These are phyloP conservation scores for Sarocladiaceae sp. DNA, from an alignment of 2,329 filamentous ascomycete genomes.

Conservation along the genomic window DNA sequence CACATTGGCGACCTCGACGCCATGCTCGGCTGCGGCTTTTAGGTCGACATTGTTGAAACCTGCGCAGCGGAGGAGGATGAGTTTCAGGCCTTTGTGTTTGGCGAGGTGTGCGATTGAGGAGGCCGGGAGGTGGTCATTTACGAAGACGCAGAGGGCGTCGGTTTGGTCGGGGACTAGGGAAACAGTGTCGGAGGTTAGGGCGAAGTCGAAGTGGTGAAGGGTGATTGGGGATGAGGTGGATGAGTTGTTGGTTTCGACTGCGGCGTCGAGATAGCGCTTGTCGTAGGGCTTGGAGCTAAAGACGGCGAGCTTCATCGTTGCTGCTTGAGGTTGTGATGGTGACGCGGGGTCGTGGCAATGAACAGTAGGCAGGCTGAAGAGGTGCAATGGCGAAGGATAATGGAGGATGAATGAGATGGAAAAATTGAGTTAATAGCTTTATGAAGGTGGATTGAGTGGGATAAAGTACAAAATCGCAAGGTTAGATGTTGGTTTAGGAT, in stretches of 20 bases:
- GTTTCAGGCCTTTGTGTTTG: conserved; percentile 42
- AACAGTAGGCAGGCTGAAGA: too few relatives aligned
- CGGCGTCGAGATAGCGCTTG: conserved; percentile 46
- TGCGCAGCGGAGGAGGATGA: conserved; percentile 62
- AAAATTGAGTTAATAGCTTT: neutral
- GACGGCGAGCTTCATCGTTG: conserved; percentile 53
- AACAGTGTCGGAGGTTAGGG: conserved; percentile 52
- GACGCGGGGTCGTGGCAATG: neutral
- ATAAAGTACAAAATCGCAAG: too few relatives aligned
- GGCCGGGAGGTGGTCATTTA: conserved; percentile 56
- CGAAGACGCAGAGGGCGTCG: conserved; percentile 62
- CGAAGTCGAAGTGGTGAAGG: conserved; percentile 54
- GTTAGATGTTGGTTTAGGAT: too few relatives aligned
- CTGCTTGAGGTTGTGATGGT: neutral
- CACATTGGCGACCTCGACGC: conserved; percentile 61
- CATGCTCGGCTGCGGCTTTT: conserved; percentile 44
- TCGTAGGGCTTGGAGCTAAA: conserved; percentile 65
- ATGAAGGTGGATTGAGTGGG: too few relatives aligned
- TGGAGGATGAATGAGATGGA: neutral
- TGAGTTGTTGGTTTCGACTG: conserved; percentile 28
- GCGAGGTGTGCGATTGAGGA: conserved; percentile 48
- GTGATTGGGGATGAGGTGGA: conserved; percentile 32
- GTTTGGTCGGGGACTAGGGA: conserved; percentile 43
- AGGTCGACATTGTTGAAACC: conserved; percentile 67
- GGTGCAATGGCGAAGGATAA: neutral